Evolutionary conservation across 495 filamentous ascomycete genomes (phyloP).

Genomic region (Podospora pseudopauciseta): DNA sequence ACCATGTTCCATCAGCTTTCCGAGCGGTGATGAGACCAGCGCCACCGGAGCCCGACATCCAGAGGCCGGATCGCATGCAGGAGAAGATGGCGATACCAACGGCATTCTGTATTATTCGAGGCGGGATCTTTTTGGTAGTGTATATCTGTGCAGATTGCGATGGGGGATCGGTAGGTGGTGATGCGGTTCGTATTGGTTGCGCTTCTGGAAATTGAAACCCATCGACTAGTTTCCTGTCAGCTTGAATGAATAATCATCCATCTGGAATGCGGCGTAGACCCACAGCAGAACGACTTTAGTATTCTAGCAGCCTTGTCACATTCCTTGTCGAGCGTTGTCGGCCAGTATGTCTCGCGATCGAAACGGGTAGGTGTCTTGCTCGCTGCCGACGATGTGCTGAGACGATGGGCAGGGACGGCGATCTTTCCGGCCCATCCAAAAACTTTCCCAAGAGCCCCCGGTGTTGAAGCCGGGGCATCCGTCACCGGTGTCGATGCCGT

Average conservation of each 20-base stretch:
- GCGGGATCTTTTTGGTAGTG: slow-evolving; percentile 78
- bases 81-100: slow-evolving; percentile 89
- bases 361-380: slow-evolving; percentile 51
- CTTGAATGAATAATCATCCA: not conserved
- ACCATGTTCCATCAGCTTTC: slow-evolving; percentile 81
- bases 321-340: slow-evolving; percentile 74
- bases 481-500: slow-evolving; percentile 21
- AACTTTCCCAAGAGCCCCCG: slow-evolving; percentile 39
- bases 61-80: slow-evolving; percentile 87
- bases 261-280: slow-evolving; percentile 16
- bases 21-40: slow-evolving; percentile 78
- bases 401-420: slow-evolving; percentile 35
- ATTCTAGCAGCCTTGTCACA: slow-evolving; percentile 85
- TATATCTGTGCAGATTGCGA: slow-evolving; percentile 26
- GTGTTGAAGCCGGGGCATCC: slow-evolving; percentile 23
- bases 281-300: slow-evolving; percentile 74
- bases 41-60: slow-evolving; percentile 83
- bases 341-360: slow-evolving; percentile 69
- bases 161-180: slow-evolving; percentile 35
- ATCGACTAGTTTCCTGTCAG: slow-evolving; percentile 33
- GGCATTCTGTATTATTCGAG: slow-evolving; percentile 75
- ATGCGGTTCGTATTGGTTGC: slow-evolving; percentile 13
- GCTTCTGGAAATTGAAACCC: slow-evolving; percentile 44
- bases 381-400: slow-evolving; percentile 47
- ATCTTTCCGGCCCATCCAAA: slow-evolving; percentile 48